phyloP scores from a whole-genome alignment of 495 filamentous ascomycete genomes.

The Sporormia fimetaria region DNA sequence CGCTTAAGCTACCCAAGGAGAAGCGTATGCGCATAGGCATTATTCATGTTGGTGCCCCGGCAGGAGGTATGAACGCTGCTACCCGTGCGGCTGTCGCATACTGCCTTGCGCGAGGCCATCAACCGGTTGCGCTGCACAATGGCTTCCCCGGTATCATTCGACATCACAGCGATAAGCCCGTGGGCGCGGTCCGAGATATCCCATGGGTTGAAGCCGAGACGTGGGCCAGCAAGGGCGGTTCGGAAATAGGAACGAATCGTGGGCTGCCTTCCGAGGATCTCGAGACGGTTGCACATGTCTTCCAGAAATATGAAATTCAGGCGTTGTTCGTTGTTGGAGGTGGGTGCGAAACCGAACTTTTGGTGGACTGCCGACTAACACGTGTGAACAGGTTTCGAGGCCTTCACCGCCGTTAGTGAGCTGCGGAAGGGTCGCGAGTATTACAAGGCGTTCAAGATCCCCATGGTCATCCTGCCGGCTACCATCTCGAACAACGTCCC shows the following conservation, averaged over 20 bases:
- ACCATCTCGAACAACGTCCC: constrained; percentile 98
- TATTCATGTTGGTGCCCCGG: constrained; percentile 93
- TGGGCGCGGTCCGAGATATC: constrained; percentile 73
- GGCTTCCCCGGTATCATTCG: constrained; percentile 91
- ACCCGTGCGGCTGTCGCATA: constrained; percentile 93
- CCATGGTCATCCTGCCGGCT: constrained; percentile 84
- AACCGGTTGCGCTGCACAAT: constrained; percentile 85
- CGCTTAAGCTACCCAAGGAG: constrained; percentile 51
- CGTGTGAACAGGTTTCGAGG: too few species aligned
- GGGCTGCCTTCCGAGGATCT: constrained; percentile 76
- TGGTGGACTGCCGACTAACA: too few species aligned
- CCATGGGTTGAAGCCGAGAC: constrained; percentile 87
- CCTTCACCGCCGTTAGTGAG: constrained; percentile 82
- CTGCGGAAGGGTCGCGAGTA: constrained; percentile 66
- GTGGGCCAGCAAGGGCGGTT: constrained; percentile 94
- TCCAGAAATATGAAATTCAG: constrained; percentile 78
- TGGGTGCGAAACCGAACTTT: too few species aligned
- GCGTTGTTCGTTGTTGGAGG: constrained; percentile 86
- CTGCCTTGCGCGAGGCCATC: constrained; percentile 86
- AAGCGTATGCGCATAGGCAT: constrained; percentile 91
- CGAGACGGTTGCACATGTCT: constrained; percentile 69
- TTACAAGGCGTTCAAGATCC: constrained; percentile 81
- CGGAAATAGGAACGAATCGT: constrained; percentile 96
- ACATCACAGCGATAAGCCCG: constrained; percentile 71
- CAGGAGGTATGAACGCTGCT: constrained; percentile 98